Base-by-base conservation (phyloP, 306 rosid species). In the Cucurbita ficifolia region DNA sequence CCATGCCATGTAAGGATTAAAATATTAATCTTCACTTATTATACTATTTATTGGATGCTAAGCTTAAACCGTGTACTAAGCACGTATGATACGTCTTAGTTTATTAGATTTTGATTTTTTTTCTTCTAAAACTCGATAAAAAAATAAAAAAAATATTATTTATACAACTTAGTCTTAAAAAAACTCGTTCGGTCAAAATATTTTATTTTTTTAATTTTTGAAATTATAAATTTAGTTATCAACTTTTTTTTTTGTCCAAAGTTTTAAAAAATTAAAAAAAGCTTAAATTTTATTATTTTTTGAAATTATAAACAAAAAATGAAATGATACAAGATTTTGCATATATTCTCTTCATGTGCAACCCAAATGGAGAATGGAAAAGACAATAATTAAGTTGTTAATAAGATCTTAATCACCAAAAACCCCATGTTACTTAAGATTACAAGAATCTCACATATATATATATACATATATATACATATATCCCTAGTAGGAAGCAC, bases 281-380 rank as follows among this genome's bases (percentile, higher is more conserved):
- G n/a, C n/a, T n/a, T n/a, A n/a, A n/a, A n/a, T n/a, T n/a, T n/a
- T n/a, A n/a, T n/a, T n/a, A n/a, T 1, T 5, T 43, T 43, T 39
- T 39, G 6, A 39, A 39, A 39, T 39, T 0, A 43, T 8, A 9
- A 10, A 8, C 13, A 8, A 43, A 43, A 43, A 43, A 1, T 43
- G n/a, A n/a, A n/a, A n/a, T n/a, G n/a, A n/a, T n/a, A 67, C n/a
- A 67, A 67, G 73, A 67, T 68, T 45, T 22, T 46, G 73, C 73
- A 68, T 68, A 68, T 68, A 68, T 68, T 68, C 73, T 48, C 55
- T 8, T 22, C 73, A 68, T 68, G 73, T 68, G 73, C 73, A 4
- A 65, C 39, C 73, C 54, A 68, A 67, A n/a, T 42, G 0, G 40
- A 68, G 7, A 68, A 39, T 4, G 8, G 17, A 40, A 63, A 68